Evolutionary conservation across 345 rosid species (phyloP), one percentile per base, ranked within the genome.

Genomic region (Turritis glabra): DNA sequence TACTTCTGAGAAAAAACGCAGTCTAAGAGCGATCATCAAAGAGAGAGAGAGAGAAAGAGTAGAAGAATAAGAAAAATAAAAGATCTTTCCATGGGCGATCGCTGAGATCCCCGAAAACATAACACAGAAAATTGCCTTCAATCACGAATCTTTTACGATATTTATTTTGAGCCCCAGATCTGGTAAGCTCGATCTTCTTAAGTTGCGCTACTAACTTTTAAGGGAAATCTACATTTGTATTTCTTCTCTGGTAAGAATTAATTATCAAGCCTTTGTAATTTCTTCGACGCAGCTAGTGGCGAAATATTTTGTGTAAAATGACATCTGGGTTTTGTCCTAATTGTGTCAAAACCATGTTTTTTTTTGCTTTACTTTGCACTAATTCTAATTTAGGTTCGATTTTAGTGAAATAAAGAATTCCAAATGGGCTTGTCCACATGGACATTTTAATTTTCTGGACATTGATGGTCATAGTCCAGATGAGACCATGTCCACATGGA

Each of bases 61-160:
- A n/a, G n/a, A n/a, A n/a, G n/a, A n/a, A n/a, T n/a, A n/a, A n/a
- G n/a, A 25, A 11, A 44, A 23, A n/a, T 17, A 33, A 47, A 72
- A 43, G 72, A 47, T 67, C 69, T 75, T 37, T 76, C 33, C 40
- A 61, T 68, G 69, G 74, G 63, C 64, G 79, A 76, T 69, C 69
- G 69, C 63, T 61, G 70, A 76, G 79, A 76, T 76, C 64, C 70
- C 41, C 40, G 25, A 51, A 7, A 60, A 41, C 17, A 53, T 12
- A 40, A 27, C 11, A 59, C 63, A 13, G 35, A 10, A 53, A 60
- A 29, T 2, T 3, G 63, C 63, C 18, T 9, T 40, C 41, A 54
- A 19, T 54, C 63, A 23, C 0, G 14, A 44, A 69, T 27, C 35
- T 33, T 14, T 0, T 18, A 43, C 38, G 48, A 71, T 14, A 17